Percentiles rank a stretch among this genome's conserved stretches.
These are phyloP conservation scores for Solanum ossicruentum DNA, from an alignment of 257 asterid species.

Conservation along the genomic window DNA sequence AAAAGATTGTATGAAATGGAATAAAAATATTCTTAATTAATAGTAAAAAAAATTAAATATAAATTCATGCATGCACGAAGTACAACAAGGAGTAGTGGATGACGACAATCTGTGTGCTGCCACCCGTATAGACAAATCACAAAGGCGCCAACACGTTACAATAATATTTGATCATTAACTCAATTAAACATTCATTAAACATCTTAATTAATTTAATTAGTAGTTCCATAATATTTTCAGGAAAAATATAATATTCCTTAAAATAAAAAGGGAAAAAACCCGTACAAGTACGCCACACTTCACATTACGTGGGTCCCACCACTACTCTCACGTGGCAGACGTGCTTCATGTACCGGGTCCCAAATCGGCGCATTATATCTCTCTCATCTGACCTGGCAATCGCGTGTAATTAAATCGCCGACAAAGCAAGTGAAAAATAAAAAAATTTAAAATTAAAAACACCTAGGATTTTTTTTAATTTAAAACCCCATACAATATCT, in stretches of 20 bases:
- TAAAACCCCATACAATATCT: not conserved
- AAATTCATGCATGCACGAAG: slow-evolving; percentile 24
- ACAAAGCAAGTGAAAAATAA: not conserved
- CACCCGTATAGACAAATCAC: slow-evolving; percentile 23
- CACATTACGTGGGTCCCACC: not conserved
- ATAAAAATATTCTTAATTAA: no score
- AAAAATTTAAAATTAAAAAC: not conserved
- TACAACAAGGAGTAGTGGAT: slow-evolving; percentile 14
- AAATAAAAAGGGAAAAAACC: not conserved
- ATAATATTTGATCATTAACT: not conserved
- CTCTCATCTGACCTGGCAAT: not conserved
- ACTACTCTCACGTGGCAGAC: not conserved
- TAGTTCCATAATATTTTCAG: not conserved
- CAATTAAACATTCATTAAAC: not conserved
- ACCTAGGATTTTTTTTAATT: not conserved
- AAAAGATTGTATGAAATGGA: no score
- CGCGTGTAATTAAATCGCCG: not conserved
- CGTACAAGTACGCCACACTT: not conserved
- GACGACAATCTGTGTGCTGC: slow-evolving; percentile 14
- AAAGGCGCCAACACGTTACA: slow-evolving; percentile 34
- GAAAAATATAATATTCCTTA: not conserved
- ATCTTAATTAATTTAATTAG: not conserved
- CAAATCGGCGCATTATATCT: not conserved
- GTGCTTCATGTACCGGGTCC: slow-evolving; percentile 4
- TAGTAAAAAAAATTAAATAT: no score